Evolutionary conservation across 768 basidiomycete genomes (phyloP).

Genomic region (Paxillus involutus): DNA sequence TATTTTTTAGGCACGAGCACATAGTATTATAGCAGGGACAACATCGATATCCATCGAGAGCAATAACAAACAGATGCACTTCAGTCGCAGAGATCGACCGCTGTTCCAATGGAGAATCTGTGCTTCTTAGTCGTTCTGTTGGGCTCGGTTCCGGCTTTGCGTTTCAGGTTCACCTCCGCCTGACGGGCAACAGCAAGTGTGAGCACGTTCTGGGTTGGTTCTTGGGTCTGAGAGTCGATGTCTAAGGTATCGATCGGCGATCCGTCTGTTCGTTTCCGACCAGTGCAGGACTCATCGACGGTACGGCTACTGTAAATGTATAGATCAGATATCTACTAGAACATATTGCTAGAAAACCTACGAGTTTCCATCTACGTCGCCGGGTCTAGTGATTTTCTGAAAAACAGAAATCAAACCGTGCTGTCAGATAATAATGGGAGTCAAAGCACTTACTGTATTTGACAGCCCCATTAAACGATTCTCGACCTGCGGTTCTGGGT

Average conservation of each 20-base stretch:
- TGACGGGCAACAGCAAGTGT: slow-evolving; percentile 12
- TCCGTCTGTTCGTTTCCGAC: background rate
- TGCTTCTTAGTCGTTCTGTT: slow-evolving; percentile 48
- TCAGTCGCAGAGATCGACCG: slow-evolving; percentile 76
- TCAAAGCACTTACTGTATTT: slow-evolving; percentile 46
- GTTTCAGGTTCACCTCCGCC: slow-evolving; percentile 32
- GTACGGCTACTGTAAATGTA: slow-evolving; percentile 3
- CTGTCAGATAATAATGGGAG: background rate
- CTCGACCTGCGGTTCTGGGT: slow-evolving; percentile 58
- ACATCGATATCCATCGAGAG: background rate
- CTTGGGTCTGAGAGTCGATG: slow-evolving; percentile 40
- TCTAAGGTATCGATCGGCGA: slow-evolving; percentile 4
- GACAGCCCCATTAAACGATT: slow-evolving; percentile 59
- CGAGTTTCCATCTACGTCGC: slow-evolving; percentile 12
- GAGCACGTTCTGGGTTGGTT: slow-evolving; percentile 34
- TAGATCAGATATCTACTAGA: background rate
- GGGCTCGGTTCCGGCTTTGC: slow-evolving; percentile 25
- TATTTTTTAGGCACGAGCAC: background rate
- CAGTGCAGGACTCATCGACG: background rate
- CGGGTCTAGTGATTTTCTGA: slow-evolving; percentile 7
- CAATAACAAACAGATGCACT: background rate
- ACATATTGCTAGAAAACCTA: slow-evolving; percentile 2
- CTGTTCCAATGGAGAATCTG: slow-evolving; percentile 70
- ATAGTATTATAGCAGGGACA: background rate
- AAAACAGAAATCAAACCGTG: slow-evolving; percentile 1